These are phyloP conservation scores for Tetracladium maxilliforme DNA, from an alignment of 2,329 filamentous ascomycete species.

Conservation along the genomic window DNA sequence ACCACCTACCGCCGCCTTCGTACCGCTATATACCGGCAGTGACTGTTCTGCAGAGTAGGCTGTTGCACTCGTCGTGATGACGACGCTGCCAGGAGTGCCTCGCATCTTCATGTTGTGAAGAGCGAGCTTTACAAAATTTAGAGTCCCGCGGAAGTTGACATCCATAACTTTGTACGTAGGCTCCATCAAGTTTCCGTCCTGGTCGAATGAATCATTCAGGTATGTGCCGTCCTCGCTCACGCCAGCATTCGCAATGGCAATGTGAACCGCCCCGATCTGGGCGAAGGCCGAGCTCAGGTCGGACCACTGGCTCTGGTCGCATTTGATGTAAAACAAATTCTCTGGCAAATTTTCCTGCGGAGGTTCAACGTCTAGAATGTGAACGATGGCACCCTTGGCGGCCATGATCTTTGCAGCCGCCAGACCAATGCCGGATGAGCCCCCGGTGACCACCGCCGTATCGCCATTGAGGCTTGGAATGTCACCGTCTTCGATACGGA, in stretches of 20 bases:
- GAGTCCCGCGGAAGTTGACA: conserved; percentile 15
- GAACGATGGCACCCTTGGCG: conserved; percentile 12
- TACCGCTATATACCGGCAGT: conserved; percentile 16
- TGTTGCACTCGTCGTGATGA: conserved; percentile 21
- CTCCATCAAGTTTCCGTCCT: conserved; percentile 12
- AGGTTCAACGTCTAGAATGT: conserved; percentile 12
- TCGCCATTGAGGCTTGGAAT: not conserved
- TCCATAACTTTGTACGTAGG: conserved; percentile 15
- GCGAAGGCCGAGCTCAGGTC: conserved; percentile 10
- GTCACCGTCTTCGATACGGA: no score
- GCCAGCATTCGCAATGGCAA: conserved; percentile 19
- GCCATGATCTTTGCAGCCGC: conserved; percentile 14
- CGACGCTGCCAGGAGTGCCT: conserved; percentile 15
- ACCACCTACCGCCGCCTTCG: conserved; percentile 8
- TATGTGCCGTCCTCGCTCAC: conserved; percentile 14
- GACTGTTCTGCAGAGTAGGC: conserved; percentile 20
- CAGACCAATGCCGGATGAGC: conserved; percentile 17
- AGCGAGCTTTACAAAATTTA: conserved; percentile 19
- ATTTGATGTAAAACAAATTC: conserved; percentile 9
- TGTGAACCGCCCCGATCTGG: conserved; percentile 11
- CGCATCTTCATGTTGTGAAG: conserved; percentile 11
- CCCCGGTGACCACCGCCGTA: conserved; percentile 7
- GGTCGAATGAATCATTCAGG: conserved; percentile 15
- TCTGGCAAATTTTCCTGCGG: conserved; percentile 4
- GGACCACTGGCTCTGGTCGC: conserved; percentile 14